phyloP scores from a whole-genome alignment of 345 rosid genomes.

The Corymbia maculata region DNA sequence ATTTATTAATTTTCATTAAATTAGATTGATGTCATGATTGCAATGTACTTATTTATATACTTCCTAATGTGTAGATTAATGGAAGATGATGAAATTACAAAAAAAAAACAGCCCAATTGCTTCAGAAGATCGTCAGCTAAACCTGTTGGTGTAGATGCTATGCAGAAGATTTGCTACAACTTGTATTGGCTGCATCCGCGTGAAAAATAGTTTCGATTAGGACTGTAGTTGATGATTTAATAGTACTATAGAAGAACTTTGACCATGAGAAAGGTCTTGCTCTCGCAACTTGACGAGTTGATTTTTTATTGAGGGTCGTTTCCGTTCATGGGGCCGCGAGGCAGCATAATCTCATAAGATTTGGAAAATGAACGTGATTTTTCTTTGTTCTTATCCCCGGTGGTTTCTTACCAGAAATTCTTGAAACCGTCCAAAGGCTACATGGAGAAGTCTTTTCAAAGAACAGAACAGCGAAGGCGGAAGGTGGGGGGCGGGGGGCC shows the following conservation, averaged over 20 bases:
- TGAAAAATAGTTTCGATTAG: not conserved
- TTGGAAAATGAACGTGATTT: not conserved
- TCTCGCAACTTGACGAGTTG: not conserved
- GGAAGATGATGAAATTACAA: not conserved
- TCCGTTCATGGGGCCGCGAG: not conserved
- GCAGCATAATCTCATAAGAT: not conserved
- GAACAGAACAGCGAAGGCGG: not conserved
- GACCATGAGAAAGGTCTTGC: not conserved
- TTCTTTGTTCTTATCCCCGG: not conserved
- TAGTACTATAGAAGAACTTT: not conserved
- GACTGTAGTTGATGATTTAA: not conserved
- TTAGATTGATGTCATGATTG: too few relatives aligned
- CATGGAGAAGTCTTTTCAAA: not conserved
- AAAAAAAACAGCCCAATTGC: not conserved
- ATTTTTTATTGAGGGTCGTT: not conserved
- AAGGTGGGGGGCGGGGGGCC: too few relatives aligned
- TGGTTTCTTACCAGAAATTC: not conserved
- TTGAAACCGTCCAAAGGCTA: not conserved
- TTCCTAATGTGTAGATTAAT: not conserved
- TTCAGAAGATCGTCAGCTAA: not conserved
- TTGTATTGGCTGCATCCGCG: not conserved
- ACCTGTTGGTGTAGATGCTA: not conserved
- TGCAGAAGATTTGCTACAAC: fast-evolving
- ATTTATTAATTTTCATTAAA: too few relatives aligned
- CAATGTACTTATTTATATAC: not conserved